Evolutionary conservation across 768 basidiomycete species (phyloP), one percentile per base, ranked within the genome.

Genomic region (Amanita muscaria): DNA sequence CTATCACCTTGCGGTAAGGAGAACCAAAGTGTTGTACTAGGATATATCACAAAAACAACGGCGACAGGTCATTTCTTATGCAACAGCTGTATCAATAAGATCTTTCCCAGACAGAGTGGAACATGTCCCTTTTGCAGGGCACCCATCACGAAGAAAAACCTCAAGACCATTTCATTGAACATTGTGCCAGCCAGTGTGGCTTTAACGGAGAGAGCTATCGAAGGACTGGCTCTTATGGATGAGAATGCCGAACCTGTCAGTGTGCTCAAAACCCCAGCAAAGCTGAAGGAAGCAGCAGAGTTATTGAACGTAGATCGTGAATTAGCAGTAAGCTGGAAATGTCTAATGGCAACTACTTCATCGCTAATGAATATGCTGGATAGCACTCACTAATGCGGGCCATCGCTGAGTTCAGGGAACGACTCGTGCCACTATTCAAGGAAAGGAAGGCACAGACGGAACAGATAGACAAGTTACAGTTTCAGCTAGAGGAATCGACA

Each of bases 341-440:
- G 10, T 21, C 14, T 14, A 8, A 10, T 42, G 19, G 7, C 11
- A 9, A 11, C 18, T 22, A 14, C 24, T 47, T 39, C 23, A 33
- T 44, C n/a, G 29, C 15, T 16, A 14, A 32, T 33, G 5, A 15
- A 16, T 18, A 39, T n/a, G 14, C 29, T 38, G n/a, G n/a, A n/a
- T n/a, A 72, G 71, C 43, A 47, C 3, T 44, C 49, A 33, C 51
- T 74, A 5, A 48, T 66, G n/a, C 48, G 56, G 32, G 66, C 69
- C 3, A 49, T 72, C 4, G 53, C 59, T 19, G 62, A 69, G 39
- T 72, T 74, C 50, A 64, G 60, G 29, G 52, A 62, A 15, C 65
- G 70, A 6, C 66, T 73, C 12, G 52, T 64, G 12, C 72, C 72
- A 6, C 14, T 66, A 1, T 71, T 68, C 43, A 51, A 48, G 22